phyloP scores from a whole-genome alignment of 768 basidiomycete genomes.

The Plicaturopsis crispa region DNA sequence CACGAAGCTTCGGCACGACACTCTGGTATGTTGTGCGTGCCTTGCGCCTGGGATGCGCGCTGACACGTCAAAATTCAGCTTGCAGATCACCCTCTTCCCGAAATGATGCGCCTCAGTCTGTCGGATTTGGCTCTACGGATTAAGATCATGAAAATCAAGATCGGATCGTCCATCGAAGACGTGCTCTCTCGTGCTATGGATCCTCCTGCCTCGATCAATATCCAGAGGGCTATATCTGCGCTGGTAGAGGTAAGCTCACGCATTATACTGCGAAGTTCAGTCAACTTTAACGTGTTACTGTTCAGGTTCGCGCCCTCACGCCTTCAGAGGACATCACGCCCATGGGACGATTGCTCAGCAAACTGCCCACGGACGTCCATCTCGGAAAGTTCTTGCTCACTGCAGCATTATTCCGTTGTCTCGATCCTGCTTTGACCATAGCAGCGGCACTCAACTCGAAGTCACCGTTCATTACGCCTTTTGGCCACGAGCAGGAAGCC shows the following conservation, averaged over 20 bases:
- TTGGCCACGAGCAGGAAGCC: constrained; percentile 83
- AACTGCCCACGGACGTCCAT: constrained; percentile 92
- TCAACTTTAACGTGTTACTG: constrained; percentile 4
- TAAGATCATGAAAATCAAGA: constrained; percentile 87
- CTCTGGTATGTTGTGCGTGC: constrained; percentile 57
- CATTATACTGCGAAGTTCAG: not conserved
- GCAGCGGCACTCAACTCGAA: constrained; percentile 90
- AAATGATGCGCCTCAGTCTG: constrained; percentile 90
- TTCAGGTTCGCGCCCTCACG: constrained; percentile 80
- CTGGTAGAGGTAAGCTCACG: constrained; percentile 68
- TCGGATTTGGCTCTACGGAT: constrained; percentile 88
- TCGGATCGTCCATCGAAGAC: constrained; percentile 84
- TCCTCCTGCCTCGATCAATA: constrained; percentile 78
- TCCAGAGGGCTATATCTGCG: constrained; percentile 83
- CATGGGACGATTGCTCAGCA: constrained; percentile 84
- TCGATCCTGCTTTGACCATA: constrained; percentile 96
- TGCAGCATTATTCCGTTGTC: constrained; percentile 77
- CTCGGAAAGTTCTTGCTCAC: constrained; percentile 88
- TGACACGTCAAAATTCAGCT: too few relatives aligned
- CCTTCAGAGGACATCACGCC: constrained; percentile 86
- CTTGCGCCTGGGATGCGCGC: too few relatives aligned
- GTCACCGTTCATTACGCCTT: constrained; percentile 85
- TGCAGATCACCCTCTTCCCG: constrained; percentile 85
- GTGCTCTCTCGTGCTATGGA: constrained; percentile 84
- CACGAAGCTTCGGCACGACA: constrained; percentile 81